Conservation (phyloP, 2,329 filamentous ascomycete species). For the Ophiostoma perfectum region DNA sequence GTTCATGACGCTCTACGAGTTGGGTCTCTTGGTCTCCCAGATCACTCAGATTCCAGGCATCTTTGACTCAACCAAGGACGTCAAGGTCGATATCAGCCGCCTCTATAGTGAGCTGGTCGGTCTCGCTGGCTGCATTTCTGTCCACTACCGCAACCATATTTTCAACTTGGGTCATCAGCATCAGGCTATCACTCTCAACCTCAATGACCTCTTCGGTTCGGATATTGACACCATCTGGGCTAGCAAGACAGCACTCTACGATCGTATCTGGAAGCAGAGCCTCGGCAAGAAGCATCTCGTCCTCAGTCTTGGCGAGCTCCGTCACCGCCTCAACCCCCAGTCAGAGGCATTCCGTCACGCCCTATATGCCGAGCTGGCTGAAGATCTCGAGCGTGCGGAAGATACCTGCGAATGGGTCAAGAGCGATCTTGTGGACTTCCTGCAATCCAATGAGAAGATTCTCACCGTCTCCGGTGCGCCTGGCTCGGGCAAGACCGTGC, state of each 20-base stretch:
- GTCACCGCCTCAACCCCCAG: conserved; percentile 32
- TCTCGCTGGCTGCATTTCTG: conserved; percentile 34
- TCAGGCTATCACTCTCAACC: conserved; percentile 32
- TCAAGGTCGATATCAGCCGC: conserved; percentile 34
- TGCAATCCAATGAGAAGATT: conserved; percentile 34
- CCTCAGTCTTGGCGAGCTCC: conserved; percentile 32
- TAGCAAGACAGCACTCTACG: conserved; percentile 33
- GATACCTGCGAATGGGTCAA: conserved; percentile 40
- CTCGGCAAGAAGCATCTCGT: conserved; percentile 30
- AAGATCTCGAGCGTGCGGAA: conserved; percentile 37
- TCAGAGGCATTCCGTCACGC: conserved; percentile 28
- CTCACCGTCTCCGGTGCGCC: conserved; percentile 56
- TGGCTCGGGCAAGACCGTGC: conserved; percentile 81
- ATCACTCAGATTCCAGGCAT: conserved; percentile 36
- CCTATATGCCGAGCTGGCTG: conserved; percentile 36
- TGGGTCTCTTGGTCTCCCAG: conserved; percentile 36
- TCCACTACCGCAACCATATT: conserved; percentile 36
- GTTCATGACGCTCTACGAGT: conserved; percentile 38
- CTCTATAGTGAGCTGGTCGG: conserved; percentile 36
- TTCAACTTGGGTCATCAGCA: conserved; percentile 29
- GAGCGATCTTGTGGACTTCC: conserved; percentile 34
- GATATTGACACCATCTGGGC: conserved; percentile 35
- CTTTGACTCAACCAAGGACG: conserved; percentile 32
- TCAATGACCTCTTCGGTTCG: conserved; percentile 36
- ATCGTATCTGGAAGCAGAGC: conserved; percentile 36